Conservation (phyloP, 352 stramenopile species). For the Phytophthora foliorum region DNA sequence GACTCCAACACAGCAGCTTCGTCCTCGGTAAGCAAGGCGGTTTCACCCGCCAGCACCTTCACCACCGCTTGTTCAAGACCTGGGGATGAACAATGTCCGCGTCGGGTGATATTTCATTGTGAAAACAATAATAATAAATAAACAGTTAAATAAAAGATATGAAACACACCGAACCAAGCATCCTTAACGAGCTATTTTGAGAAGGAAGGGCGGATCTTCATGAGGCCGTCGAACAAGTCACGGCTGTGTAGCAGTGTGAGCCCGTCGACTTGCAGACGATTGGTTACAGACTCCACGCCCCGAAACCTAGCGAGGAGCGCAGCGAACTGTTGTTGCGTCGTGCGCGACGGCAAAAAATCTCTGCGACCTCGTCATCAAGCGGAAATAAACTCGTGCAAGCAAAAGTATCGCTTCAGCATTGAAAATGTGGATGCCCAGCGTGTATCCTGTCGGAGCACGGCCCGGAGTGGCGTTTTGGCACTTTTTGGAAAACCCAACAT, state of each 20-base stretch:
- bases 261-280: not conserved
- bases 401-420: conserved; percentile 13
- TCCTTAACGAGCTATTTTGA: conserved; percentile 16
- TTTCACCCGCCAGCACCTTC: too few species aligned
- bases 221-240: conserved; percentile 2
- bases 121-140: too few species aligned
- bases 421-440: conserved; percentile 13
- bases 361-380: conserved; percentile 1
- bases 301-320: not conserved
- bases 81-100: too few species aligned
- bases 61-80: too few species aligned
- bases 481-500: too few species aligned
- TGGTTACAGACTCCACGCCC: conserved; percentile 9
- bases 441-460: conserved; percentile 14
- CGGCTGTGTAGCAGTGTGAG: not conserved
- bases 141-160: too few species aligned
- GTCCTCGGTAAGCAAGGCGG: too few species aligned
- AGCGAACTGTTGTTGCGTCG: not conserved
- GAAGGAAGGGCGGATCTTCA: conserved; percentile 11
- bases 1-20: too few species aligned
- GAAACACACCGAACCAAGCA: too few species aligned
- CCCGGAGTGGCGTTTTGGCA: not conserved
- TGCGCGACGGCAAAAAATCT: conserved; percentile 7
- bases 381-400: conserved; percentile 5
- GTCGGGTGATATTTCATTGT: too few species aligned